Evolutionary conservation across 495 filamentous ascomycete genomes (phyloP).

Genomic region (Xylaria nigripes): DNA sequence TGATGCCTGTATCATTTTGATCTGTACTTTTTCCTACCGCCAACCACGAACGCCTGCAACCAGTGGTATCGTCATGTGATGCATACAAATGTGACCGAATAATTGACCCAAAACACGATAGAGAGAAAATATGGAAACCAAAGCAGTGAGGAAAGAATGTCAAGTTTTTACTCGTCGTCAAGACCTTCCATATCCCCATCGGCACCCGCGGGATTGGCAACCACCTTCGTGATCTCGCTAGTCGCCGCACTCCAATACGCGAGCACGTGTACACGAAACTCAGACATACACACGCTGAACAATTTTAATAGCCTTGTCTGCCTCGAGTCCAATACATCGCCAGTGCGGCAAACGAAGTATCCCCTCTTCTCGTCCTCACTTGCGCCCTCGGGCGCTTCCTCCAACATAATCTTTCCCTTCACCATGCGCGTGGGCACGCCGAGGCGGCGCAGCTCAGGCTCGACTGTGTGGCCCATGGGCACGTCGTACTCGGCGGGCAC

Average conservation of each 20-base stretch:
- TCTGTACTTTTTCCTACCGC: conserved; percentile 4
- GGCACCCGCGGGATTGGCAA: conserved; percentile 3
- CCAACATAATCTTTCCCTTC: conserved; percentile 78
- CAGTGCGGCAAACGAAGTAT: conserved; percentile 72
- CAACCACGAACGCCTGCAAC: conserved; percentile 24
- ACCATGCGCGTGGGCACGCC: conserved; percentile 81
- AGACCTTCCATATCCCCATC: conserved; percentile 20
- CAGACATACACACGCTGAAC: conserved; percentile 79
- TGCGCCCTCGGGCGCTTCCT: conserved; percentile 41
- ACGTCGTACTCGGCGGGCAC: conserved; percentile 73
- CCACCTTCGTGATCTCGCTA: conserved; percentile 51
- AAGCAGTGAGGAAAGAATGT: not conserved
- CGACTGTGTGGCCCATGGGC: conserved; percentile 74
- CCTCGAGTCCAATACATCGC: conserved; percentile 71
- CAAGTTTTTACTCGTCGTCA: conserved; percentile 17
- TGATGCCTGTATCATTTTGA: conserved; percentile 5
- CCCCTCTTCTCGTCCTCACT: conserved; percentile 23
- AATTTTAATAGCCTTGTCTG: conserved; percentile 92
- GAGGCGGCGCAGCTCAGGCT: conserved; percentile 77
- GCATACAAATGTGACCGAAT: conserved; percentile 16
- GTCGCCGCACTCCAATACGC: conserved; percentile 62
- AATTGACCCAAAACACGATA: conserved; percentile 1
- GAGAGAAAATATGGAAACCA: not conserved
- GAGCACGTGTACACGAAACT: conserved; percentile 73
- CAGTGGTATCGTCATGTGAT: conserved; percentile 29